Conservation (phyloP, 2,329 filamentous ascomycete species). For the Colletotrichum filicis region DNA sequence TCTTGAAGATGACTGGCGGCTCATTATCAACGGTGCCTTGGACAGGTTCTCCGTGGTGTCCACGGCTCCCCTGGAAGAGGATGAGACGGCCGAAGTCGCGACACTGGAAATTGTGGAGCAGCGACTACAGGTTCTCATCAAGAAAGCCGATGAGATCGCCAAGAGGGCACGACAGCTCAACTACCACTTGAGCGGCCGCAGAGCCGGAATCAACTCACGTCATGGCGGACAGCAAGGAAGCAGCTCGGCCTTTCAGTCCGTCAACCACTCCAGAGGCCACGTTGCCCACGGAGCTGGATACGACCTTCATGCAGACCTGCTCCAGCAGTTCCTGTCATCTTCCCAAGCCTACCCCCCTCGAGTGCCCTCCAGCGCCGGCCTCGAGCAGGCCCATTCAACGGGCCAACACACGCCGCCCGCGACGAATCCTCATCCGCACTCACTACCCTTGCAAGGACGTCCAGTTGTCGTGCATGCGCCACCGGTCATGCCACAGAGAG, state of each 20-base stretch:
- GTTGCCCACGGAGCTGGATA: conserved; percentile 47
- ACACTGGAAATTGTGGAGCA: conserved; percentile 87
- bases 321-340: conserved; percentile 61
- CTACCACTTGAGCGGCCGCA: conserved; percentile 80
- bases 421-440: conserved; percentile 37
- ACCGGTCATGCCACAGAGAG: conserved; percentile 41
- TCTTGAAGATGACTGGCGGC: conserved; percentile 85
- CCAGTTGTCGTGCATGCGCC: conserved; percentile 41
- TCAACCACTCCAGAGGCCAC: conserved; percentile 42
- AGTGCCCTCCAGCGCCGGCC: conserved; percentile 29
- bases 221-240: conserved; percentile 56
- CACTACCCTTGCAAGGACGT: conserved; percentile 41
- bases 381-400: conserved; percentile 37
- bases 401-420: conserved; percentile 42
- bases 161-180: conserved; percentile 78
- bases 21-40: conserved; percentile 85
- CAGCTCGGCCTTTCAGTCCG: conserved; percentile 48
- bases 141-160: conserved; percentile 80
- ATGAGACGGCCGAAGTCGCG: conserved; percentile 86
- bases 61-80: conserved; percentile 83
- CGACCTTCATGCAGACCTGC: conserved; percentile 64
- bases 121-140: conserved; percentile 80
- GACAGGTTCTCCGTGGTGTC: conserved; percentile 80
- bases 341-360: conserved; percentile 37
- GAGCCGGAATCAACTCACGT: conserved; percentile 76